Percentiles rank a stretch among this genome's conserved stretches.
phyloP scores from a whole-genome alignment of 495 filamentous ascomycete genomes.

The Emericellopsis terricola region DNA sequence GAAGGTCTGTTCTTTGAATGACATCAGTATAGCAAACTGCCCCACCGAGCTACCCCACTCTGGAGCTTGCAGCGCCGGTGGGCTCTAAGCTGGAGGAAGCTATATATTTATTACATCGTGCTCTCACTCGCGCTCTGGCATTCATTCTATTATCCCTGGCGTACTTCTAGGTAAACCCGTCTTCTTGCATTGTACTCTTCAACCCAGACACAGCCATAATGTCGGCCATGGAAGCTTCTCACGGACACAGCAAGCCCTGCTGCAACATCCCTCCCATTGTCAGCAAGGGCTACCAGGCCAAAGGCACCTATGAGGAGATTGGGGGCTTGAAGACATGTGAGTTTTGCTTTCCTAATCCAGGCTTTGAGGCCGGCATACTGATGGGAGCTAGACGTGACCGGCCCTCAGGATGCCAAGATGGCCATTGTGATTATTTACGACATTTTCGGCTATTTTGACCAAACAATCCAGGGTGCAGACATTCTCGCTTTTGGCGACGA shows the following conservation, averaged over 20 bases:
- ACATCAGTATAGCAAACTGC: no score
- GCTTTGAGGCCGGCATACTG: no score
- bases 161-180: no score
- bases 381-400: conserved; percentile 50
- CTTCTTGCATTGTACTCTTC: no score
- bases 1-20: no score
- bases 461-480: conserved; percentile 53
- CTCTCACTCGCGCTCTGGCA: no score
- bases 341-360: background rate
- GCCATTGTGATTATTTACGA: conserved; percentile 48
- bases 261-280: conserved; percentile 57
- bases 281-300: conserved; percentile 38
- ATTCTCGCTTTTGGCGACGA: conserved; percentile 41
- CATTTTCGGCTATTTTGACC: conserved; percentile 56
- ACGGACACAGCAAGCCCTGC: conserved; percentile 45
- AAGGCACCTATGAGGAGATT: conserved; percentile 45
- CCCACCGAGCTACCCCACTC: no score
- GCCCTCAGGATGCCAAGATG: conserved; percentile 34
- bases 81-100: no score
- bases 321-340: conserved; percentile 52
- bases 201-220: no score
- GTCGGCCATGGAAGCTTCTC: conserved; percentile 30
- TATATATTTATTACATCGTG: no score
- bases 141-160: no score
- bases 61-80: no score